Percentiles rank a stretch among this genome's conserved stretches.
Evolutionary conservation across 2,329 filamentous ascomycete genomes (phyloP).

Genomic region (Colletotrichum sublineola): DNA sequence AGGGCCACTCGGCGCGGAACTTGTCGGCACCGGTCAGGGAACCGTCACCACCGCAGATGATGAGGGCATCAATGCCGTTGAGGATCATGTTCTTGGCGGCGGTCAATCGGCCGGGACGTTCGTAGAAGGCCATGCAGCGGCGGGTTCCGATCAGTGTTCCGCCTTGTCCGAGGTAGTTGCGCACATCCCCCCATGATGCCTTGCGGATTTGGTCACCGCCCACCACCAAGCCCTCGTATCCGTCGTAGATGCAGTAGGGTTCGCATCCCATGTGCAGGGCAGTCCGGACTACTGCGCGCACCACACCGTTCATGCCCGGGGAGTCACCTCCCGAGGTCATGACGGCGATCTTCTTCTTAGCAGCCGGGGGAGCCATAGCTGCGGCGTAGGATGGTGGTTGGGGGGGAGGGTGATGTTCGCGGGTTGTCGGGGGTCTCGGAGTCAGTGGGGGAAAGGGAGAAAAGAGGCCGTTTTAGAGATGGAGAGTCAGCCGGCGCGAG

Average conservation of each 20-base stretch:
- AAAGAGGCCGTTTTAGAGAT: slow-evolving; percentile 15
- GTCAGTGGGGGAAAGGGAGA: slow-evolving; percentile 20
- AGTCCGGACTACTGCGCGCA: slow-evolving; percentile 92
- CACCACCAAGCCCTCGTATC: slow-evolving; percentile 93
- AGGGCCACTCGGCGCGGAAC: slow-evolving; percentile 93
- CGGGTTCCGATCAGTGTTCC: slow-evolving; percentile 97
- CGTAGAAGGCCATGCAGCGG: slow-evolving; percentile 91
- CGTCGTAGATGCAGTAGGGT: slow-evolving; percentile 87
- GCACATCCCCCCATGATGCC: slow-evolving; percentile 93
- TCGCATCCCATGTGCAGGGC: slow-evolving; percentile 87
- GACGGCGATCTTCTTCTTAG: slow-evolving; percentile 81
- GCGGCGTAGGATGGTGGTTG: slow-evolving; percentile 13
- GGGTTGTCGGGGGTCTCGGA: slow-evolving; percentile 27
- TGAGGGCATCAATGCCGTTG: slow-evolving; percentile 92
- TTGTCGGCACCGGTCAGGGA: slow-evolving; percentile 95
- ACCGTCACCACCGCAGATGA: slow-evolving; percentile 97
- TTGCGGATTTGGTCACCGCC: slow-evolving; percentile 89
- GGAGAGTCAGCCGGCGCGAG: slow-evolving; percentile 24
- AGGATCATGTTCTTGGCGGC: slow-evolving; percentile 96
- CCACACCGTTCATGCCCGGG: slow-evolving; percentile 93
- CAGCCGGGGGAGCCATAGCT: slow-evolving; percentile 59
- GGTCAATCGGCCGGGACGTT: slow-evolving; percentile 83
- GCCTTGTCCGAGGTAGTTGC: slow-evolving; percentile 93
- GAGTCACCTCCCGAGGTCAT: slow-evolving; percentile 97
- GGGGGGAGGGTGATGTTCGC: slow-evolving; percentile 6